Evolutionary conservation across 768 basidiomycete species (phyloP), one percentile per base, ranked within the genome.

Genomic region (Boletus subparvulus): DNA sequence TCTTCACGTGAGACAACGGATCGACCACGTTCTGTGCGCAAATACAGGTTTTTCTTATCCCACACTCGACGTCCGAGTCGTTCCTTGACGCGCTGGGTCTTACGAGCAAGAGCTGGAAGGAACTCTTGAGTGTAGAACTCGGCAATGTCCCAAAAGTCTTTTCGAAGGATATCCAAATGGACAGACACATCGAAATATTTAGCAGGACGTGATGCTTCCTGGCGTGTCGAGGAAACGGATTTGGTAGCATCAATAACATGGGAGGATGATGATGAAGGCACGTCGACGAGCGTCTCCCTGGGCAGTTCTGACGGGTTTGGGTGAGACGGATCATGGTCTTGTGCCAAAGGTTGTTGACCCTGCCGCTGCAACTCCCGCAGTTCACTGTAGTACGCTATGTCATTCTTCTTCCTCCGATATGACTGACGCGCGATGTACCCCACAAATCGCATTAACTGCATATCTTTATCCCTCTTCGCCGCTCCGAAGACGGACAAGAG

Each of bases 61-160:
- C 88, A 90, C 1, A 92, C 82, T 12, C 90, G 83, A n/a, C 90
- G 82, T 10, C 88, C 88, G n/a, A 91, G 72, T 32, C 82, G 77
- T 72, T 92, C 88, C 71, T 90, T 90, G n/a, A 83, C 54, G 17
- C 89, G 81, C 59, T 86, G 82, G 3, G 75, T 74, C 17, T 75
- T 81, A 11, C 87, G 82, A 6, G 74, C 79, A 8, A 83, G 59
- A 3, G 80, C 71, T n/a, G 72, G 70, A 13, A 84, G 69, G 33
- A 73, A 76, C 24, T 65, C 61, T 48, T 61, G 47, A 3, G 66
- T 59, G 37, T 75, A 67, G 50, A 90, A 76, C 3, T 69, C 61
- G 50, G 75, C 68, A 24, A 92, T 73, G 55, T 83, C 78, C 19
- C 63, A 59, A 40, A 85, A 62, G 59, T 88, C 87, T 19, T 79